Evolutionary conservation across 1,284 basidiomycete genomes (phyloP), one percentile per base, ranked within the genome.

Genomic region (Tausonia pullulans): DNA sequence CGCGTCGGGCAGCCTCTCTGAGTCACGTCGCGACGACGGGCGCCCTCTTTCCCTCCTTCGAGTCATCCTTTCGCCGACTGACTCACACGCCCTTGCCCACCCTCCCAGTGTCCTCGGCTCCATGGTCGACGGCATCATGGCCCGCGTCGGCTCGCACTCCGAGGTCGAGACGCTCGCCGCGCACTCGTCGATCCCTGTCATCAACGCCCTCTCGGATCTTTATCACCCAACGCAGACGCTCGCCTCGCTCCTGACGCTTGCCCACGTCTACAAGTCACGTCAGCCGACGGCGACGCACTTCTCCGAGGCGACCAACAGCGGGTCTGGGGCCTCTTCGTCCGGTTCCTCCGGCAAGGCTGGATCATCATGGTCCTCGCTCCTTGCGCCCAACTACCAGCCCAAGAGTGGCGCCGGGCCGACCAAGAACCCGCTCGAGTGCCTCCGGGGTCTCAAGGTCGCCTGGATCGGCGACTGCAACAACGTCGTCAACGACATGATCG

Each of bases 211-310:
- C 39, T 96, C 91, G 2, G 89, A 88, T 14, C 83, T 94, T 51
- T 98, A 93, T 86, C 95, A 98, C 74, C 95, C 95, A 1, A 96
- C 93, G 0, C 95, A 98, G 75, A 87, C 89, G 68, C 85, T 98
- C 41, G 95, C 95, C 3, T 94, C 98, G 77, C 74, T 98, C 7
- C 80, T 97, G 63, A 96, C 95, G 0, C 80, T 98, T 43, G 83
- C 91, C 70, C 94, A 98, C 70, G 68, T 74, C 62, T 77, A 76
- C 68, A 67, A 71, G 4, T 64, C 67, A 14, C 61, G 58, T 13
- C 63, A 50, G n/a, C 41, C 59, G 10, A 46, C 13, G 44, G 41
- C 53, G 40, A 65, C 2, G 11, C 64, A 9, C 40, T 61, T 39
- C 50, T 46, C 55, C 27, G 44, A 16, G 44, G 40, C 39, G 16